Conservation (phyloP, 2,329 filamentous ascomycete species). For the Trichoderma lentiforme region DNA sequence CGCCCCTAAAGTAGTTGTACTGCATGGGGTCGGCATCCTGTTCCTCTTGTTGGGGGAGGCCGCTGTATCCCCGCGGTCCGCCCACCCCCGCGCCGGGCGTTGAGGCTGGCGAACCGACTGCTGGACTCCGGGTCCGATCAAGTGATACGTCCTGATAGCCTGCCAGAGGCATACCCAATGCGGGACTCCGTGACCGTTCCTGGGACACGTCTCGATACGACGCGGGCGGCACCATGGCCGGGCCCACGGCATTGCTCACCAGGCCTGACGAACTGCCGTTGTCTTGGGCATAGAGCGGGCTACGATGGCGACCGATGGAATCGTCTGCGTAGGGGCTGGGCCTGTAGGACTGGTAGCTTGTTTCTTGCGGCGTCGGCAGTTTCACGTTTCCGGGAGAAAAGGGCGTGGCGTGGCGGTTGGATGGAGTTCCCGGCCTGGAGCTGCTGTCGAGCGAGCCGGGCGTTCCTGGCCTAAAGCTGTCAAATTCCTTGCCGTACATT, state of each 20-base stretch:
- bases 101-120: conserved; percentile 18
- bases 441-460: conserved; percentile 50
- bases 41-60: conserved; percentile 52
- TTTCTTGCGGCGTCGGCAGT: conserved; percentile 28
- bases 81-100: conserved; percentile 44
- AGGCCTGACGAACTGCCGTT: conserved; percentile 55
- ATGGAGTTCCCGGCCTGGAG: conserved; percentile 51
- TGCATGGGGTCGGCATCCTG: conserved; percentile 42
- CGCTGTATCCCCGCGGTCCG: conserved; percentile 58
- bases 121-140: conserved; percentile 21
- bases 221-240: conserved; percentile 42
- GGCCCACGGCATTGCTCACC: conserved; percentile 50
- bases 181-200: conserved; percentile 21
- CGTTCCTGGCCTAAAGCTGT: conserved; percentile 60
- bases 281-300: conserved; percentile 47
- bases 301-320: conserved; percentile 36
- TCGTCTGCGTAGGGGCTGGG: conserved; percentile 23
- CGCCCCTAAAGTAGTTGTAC: conserved; percentile 57
- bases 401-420: conserved; percentile 32
- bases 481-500: conserved; percentile 58
- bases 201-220: conserved; percentile 25
- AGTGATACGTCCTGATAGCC: conserved; percentile 24
- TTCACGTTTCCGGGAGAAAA: conserved; percentile 33
- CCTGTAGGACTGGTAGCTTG: conserved; percentile 31
- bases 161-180: conserved; percentile 19